These are phyloP conservation scores for Hylodesmum podocarpum DNA, from an alignment of 306 rosid genomes.

Conservation along the genomic window DNA sequence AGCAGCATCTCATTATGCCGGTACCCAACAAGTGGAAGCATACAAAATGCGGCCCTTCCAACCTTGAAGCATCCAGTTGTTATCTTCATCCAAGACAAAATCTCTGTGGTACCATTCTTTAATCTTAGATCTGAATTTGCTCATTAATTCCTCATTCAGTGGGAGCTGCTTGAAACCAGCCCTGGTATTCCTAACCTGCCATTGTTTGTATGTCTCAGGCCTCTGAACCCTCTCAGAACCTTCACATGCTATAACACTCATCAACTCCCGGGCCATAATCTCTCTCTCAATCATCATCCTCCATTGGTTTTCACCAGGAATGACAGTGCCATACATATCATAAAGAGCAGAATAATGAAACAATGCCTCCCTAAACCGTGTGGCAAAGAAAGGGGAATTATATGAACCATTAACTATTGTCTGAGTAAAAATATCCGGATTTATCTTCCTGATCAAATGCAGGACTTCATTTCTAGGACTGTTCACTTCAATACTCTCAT, in stretches of 20 bases:
- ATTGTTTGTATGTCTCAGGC: constrained; percentile 75
- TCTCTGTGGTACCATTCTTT: constrained; percentile 61
- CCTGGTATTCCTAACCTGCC: constrained; percentile 60
- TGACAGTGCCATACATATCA: constrained; percentile 51
- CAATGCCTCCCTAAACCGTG: constrained; percentile 74
- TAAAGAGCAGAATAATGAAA: constrained; percentile 66
- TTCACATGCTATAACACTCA: constrained; percentile 81
- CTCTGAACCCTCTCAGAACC: constrained; percentile 72
- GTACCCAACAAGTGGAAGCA: constrained; percentile 79
- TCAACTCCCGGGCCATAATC: constrained; percentile 52
- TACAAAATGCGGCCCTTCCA: constrained; percentile 76
- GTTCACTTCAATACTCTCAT: constrained; percentile 59
- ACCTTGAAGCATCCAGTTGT: constrained; percentile 78
- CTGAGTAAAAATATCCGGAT: constrained; percentile 64
- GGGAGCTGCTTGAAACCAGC: constrained; percentile 70
- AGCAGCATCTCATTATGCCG: constrained; percentile 34
- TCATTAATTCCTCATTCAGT: constrained; percentile 43
- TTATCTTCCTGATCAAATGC: constrained; percentile 61
- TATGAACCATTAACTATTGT: constrained; percentile 54
- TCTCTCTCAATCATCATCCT: constrained; percentile 64
- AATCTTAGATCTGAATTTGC: constrained; percentile 31
- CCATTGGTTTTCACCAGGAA: constrained; percentile 45
- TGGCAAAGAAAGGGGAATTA: constrained; percentile 71
- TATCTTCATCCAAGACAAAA: constrained; percentile 61
- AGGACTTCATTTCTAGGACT: constrained; percentile 68